Base-by-base conservation (phyloP, 2,329 filamentous ascomycete species). In the Scopulariopsis brevicaulis region DNA sequence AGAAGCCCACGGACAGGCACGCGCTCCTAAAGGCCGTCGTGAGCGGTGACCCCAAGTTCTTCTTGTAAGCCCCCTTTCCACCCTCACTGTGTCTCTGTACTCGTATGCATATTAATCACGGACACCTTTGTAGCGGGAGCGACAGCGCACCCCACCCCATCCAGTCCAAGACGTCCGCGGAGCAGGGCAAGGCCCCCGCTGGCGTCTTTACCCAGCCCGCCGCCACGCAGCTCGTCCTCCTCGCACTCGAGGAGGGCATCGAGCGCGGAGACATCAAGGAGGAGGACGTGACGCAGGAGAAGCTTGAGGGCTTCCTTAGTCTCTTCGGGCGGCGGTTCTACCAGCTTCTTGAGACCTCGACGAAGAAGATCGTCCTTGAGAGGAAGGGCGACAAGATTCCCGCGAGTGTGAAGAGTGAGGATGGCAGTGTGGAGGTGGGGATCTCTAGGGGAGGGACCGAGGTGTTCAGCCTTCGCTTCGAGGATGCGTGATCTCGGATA, bases 171-270 rank as follows among this genome's bases (percentile, higher is more conserved):
- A 77, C 67, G 1, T 64, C 64, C 20, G 69, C 67, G 7, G 66
- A 67, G 56, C 77, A 73, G 55, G 76, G 76, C 54, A 79, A 74
- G 67, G 80, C 84, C 1, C 82, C 86, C 0, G 89, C 89, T 0
- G 89, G 89, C 4, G 87, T 92, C 51, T 93, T 90, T 69, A 92
- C 89, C 1, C 89, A 93, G 72, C 85, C 86, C 4, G 84, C 84
- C 66, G 84, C 83, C 0, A 76, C 84, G 1, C 83, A 83, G 58
- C 77, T 85, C 54, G 84, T 90, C 53, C 72, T 90, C 25, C 65
- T 74, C 37, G 79, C 76, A 0, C 71, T 90, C 48, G 81, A 87
- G 69, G 79, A 82, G 63, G 87, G 78, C 4, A 73, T 86, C 4
- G 73, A 74, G 60, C 73, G 77, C 12, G 79, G 77, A 1, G 74